Base-by-base conservation (phyloP, 306 rosid species). In the Cucurbita ficifolia region DNA sequence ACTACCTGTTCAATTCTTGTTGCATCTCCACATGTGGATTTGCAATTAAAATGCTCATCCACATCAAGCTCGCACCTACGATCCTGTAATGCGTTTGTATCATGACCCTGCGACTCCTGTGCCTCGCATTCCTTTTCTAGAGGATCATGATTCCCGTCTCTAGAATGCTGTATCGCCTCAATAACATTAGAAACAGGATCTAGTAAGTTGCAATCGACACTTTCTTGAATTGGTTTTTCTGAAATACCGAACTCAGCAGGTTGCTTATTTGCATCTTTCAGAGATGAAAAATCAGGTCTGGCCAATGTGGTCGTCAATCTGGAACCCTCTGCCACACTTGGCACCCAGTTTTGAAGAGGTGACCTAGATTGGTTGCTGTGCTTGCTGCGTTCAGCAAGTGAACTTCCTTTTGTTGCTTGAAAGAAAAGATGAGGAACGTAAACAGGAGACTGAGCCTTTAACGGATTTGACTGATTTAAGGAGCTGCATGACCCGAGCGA, bases 331-430 rank as follows among this genome's bases (percentile, higher is more conserved):
- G 71, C 77, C 69, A 78, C 87, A 76, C 79, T 76, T 7, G 96
- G 96, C 79, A 92, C 82, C 94, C 97, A 87, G 79, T 85, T 89
- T 85, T 86, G 90, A 43, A 78, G 81, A 53, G 78, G 55, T 71
- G 86, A 79, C 68, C 86, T 84, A 78, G 80, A 83, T 56, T 81
- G 60, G 56, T 52, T 80, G 78, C 39, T 83, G 78, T 79, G 88
- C 54, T 75, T 79, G 57, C 76, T 76, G 81, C 29, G 73, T 52
- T 86, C 93, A 19, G 55, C 81, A 71, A 78, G 64, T 75, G 83
- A 57, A 64, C 76, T 84, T 79, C 80, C 88, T 78, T 77, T 82
- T 74, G 75, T 79, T 22, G 69, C 81, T 82, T 76, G 76, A 68
- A 76, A 81, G 77, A 79, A 76, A 71, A 73, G 83, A 82, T 81